phyloP scores from a whole-genome alignment of 139 green algal genomes.

The Protoeuglena noctilucae region DNA sequence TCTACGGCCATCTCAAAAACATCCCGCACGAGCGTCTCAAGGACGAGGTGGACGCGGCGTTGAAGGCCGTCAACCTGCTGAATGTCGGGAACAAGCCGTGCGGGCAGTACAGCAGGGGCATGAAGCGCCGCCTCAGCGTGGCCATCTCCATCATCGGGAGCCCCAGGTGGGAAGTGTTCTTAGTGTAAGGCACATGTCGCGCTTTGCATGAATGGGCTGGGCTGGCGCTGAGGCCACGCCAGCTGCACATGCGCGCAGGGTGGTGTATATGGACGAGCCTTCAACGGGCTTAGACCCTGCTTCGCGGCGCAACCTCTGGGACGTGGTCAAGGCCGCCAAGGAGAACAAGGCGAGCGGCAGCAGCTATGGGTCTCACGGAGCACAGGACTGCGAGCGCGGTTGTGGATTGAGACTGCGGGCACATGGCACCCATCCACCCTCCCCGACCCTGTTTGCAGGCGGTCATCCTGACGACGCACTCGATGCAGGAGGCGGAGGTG shows the following conservation, averaged over 20 bases:
- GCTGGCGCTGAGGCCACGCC: no score
- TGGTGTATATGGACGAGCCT: conserved; percentile 56
- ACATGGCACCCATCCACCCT: no score
- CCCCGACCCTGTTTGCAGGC: conserved; percentile 21
- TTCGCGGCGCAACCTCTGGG: conserved; percentile 25
- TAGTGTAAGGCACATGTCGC: no score
- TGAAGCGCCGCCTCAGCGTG: conserved; percentile 33
- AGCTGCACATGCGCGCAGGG: no score
- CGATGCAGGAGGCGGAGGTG: conserved; percentile 3
- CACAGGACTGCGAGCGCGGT: no score
- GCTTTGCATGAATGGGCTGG: no score
- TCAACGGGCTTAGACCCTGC: conserved; percentile 45
- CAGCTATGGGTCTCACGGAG: conserved; percentile 26
- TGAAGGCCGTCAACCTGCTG: conserved; percentile 42
- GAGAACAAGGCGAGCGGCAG: no score
- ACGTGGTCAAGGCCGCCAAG: no score
- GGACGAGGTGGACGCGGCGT: conserved; percentile 21
- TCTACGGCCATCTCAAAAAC: conserved; percentile 10
- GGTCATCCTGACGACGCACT: not conserved
- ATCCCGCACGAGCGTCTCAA: conserved; percentile 6
- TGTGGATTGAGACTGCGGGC: no score
- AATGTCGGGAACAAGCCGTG: conserved; percentile 10
- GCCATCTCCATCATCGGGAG: conserved; percentile 31
- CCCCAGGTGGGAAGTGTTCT: no score
- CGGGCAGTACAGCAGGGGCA: conserved; percentile 30